phyloP scores from a whole-genome alignment of 352 stramenopile species.

The Phytophthora pinifolia region DNA sequence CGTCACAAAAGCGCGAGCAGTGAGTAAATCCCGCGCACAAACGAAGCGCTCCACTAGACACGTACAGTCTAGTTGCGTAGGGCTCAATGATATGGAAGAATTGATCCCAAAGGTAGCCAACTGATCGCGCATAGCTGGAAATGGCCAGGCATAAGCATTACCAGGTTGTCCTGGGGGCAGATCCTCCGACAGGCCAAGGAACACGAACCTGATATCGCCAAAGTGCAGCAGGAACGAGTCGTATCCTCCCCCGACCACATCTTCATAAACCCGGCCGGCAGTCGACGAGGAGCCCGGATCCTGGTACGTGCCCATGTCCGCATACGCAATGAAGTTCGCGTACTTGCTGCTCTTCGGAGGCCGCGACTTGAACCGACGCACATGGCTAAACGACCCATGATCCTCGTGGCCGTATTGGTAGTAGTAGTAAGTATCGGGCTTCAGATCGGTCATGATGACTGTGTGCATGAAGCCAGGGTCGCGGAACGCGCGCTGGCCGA shows the following conservation, averaged over 20 bases:
- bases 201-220: constrained; percentile 63
- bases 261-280: constrained; percentile 50
- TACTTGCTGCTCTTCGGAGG: constrained; percentile 31
- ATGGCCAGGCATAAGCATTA: neutral
- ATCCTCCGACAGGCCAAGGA: neutral
- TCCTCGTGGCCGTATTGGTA: constrained; percentile 65
- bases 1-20: neutral
- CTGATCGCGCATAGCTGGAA: constrained; percentile 61
- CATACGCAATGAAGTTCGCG: constrained; percentile 63
- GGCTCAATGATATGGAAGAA: constrained; percentile 78
- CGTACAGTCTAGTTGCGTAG: constrained; percentile 63
- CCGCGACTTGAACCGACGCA: constrained; percentile 43
- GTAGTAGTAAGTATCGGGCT: constrained; percentile 47
- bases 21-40: neutral
- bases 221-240: constrained; percentile 79
- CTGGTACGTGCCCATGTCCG: constrained; percentile 55
- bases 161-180: neutral
- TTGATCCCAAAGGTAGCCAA: constrained; percentile 66
- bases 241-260: constrained; percentile 55
- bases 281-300: constrained; percentile 56
- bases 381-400: constrained; percentile 43
- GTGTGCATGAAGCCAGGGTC: constrained; percentile 70
- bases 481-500: constrained; percentile 46
- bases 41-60: neutral
- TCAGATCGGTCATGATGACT: constrained; percentile 48